Evolutionary conservation across 345 rosid species (phyloP).

Genomic region (Noccaea bulbosa): DNA sequence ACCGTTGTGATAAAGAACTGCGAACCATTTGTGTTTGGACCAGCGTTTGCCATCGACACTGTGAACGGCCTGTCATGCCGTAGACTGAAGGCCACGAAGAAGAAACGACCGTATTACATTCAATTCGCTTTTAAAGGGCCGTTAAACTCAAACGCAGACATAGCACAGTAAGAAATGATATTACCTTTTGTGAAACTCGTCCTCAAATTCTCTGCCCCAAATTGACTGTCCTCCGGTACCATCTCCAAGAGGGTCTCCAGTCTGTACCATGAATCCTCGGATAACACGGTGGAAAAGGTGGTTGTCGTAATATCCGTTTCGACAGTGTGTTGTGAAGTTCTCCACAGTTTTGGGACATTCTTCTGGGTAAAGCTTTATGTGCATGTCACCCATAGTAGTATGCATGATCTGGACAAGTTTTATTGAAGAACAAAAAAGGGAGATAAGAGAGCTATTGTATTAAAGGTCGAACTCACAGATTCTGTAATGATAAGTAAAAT

Average conservation of each 20-base stretch:
- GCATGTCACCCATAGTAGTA: slow-evolving; percentile 95
- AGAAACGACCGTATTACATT: background rate
- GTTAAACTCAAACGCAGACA: background rate
- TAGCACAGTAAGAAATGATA: slow-evolving; percentile 11
- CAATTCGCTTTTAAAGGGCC: background rate
- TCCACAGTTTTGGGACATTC: slow-evolving; percentile 99
- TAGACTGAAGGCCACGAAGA: slow-evolving; percentile 48
- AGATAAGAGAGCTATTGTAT: background rate
- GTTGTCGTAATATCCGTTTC: slow-evolving; percentile 95
- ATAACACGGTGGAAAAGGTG: slow-evolving; percentile 94
- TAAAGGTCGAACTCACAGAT: background rate
- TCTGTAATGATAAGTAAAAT: background rate
- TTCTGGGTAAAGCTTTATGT: slow-evolving; percentile 92
- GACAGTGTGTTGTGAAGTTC: slow-evolving; percentile 95
- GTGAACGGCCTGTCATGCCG: slow-evolving; percentile 96
- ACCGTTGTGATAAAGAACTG: slow-evolving; percentile 96
- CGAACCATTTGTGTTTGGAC: slow-evolving; percentile 88
- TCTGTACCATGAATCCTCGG: slow-evolving; percentile 97
- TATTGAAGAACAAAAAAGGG: background rate
- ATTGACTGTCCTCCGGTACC: slow-evolving; percentile 99
- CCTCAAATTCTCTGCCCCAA: slow-evolving; percentile 99
- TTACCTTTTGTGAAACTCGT: slow-evolving; percentile 98
- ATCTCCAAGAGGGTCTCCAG: slow-evolving; percentile 99
- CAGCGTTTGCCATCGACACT: slow-evolving; percentile 94
- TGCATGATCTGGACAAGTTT: slow-evolving; percentile 63